A percentile compares a stretch with the other conserved stretches of the same genome.
Conservation (phyloP, 148 eudicot species). For the Fagopyrum esculentum region DNA sequence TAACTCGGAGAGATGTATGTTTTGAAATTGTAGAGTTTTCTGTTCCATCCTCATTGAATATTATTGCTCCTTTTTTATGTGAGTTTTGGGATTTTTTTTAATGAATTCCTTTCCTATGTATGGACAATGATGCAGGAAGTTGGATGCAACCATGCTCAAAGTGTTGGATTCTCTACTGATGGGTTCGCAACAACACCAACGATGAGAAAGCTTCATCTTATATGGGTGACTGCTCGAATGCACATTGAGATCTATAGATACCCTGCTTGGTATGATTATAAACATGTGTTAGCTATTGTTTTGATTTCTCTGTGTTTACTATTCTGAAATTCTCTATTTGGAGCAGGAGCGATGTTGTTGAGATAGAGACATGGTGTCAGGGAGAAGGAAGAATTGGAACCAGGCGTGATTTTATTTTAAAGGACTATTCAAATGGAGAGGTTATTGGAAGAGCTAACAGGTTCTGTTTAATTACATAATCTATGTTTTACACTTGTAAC, state of each 20-base stretch:
- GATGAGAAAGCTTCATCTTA: conserved; percentile 90
- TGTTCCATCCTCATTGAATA: background rate
- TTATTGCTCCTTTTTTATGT: background rate
- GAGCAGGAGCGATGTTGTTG: conserved; percentile 86
- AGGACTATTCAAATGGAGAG: conserved; percentile 73
- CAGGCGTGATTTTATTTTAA: conserved; percentile 88
- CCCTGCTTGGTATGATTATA: conserved; percentile 62
- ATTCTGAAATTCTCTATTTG: conserved; percentile 12
- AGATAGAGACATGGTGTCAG: conserved; percentile 99
- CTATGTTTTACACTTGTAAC: conserved; percentile 1
- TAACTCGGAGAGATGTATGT: background rate
- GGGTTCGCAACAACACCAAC: conserved; percentile 91
- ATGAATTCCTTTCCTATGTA: background rate
- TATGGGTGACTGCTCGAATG: conserved; percentile 99
- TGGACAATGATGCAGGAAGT: conserved; percentile 59
- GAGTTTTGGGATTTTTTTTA: background rate
- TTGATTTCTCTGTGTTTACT: conserved; percentile 6
- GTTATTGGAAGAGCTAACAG: conserved; percentile 95
- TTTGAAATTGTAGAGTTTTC: background rate
- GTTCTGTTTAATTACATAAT: conserved; percentile 25
- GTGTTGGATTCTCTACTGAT: conserved; percentile 93
- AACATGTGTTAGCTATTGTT: background rate
- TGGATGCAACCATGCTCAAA: conserved; percentile 95
- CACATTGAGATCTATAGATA: conserved; percentile 91
- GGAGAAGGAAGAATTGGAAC: conserved; percentile 89